Base-by-base conservation (phyloP, 768 basidiomycete species). In the Cantharellus cinnabarinus region DNA sequence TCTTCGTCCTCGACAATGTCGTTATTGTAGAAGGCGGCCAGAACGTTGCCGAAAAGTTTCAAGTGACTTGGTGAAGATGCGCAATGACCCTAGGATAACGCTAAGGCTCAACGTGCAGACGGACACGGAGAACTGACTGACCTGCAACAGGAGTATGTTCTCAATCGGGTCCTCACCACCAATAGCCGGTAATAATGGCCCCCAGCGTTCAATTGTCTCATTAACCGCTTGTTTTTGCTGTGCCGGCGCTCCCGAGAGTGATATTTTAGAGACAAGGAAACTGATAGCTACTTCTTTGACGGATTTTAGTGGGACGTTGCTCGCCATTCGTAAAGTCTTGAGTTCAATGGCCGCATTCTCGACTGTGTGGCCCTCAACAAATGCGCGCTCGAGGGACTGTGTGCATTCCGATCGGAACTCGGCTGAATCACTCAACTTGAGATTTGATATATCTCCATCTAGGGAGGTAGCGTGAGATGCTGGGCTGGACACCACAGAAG, bases 251-350 rank as follows among this genome's bases (percentile, higher is more conserved):
- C 77, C 77, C 1, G 81, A 74, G 48, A 89, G 70, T 55, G 72
- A 73, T 52, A 91, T 82, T 61, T 77, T 77, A 61, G 81, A 79
- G 59, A 94, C 81, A 60, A 98, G 76, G 42, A 81, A 85, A n/a
- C 76, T 76, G 42, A 97, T 75, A n/a, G 97, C 88, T 14, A 85
- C 85, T 69, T 91, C 85, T 57, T 86, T 77, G 14, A 95, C 91
- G 56, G 81, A 76, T n/a, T 77, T 77, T 20, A 95, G 76, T 5
- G 87, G 79, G 37, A 97, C 94, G 65, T 97, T 98, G 66, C 84
- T 87, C 41, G 90, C 89, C 89, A 98, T 94, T 55, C 93, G 85
- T 51, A 99, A 77, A 50, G 94, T 95, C 72, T 94, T 90, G 61
- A 98, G 77, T 68, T 98, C 94, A 62, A 98, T 85, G 0, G 87